Conservation (phyloP, 192 early-diverging fungal genomes). For the Backusella circina region DNA sequence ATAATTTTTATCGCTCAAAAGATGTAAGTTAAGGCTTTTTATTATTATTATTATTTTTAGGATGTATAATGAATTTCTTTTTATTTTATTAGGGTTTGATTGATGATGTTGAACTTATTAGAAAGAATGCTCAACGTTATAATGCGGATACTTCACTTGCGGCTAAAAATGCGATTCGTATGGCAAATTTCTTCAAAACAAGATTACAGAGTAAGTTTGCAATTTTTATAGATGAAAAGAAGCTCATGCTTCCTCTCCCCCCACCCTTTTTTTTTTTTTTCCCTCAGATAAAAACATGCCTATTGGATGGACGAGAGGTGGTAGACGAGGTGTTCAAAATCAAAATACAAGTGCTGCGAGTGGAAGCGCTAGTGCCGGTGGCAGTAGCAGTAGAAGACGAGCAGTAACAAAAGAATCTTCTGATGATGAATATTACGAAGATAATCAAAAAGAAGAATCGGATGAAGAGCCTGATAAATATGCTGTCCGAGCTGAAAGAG, state of each 20-base stretch:
- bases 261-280: background rate
- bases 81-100: slow-evolving; percentile 45
- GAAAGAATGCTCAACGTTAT: slow-evolving; percentile 63
- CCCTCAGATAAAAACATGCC: slow-evolving; percentile 37
- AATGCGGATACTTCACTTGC: slow-evolving; percentile 53
- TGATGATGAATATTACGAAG: slow-evolving; percentile 33
- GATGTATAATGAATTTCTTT: background rate
- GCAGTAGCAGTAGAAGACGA: slow-evolving; percentile 15
- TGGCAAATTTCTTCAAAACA: slow-evolving; percentile 43
- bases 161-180: slow-evolving; percentile 35
- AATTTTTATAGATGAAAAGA: background rate
- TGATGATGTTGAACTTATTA: slow-evolving; percentile 65
- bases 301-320: slow-evolving; percentile 27
- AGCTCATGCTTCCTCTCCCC: background rate
- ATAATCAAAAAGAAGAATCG: slow-evolving; percentile 9
- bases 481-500: background rate
- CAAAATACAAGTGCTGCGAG: slow-evolving; percentile 29
- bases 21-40: slow-evolving; percentile 44
- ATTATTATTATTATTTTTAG: background rate
- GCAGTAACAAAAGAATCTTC: slow-evolving; percentile 19
- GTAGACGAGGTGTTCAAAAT: slow-evolving; percentile 27
- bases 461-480: slow-evolving; percentile 18
- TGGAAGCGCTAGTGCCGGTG: background rate
- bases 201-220: slow-evolving; percentile 36
- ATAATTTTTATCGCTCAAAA: slow-evolving; percentile 56